Evolutionary conservation across 306 rosid genomes (phyloP), one percentile per base, ranked within the genome.

Genomic region (Canavalia ensiformis): DNA sequence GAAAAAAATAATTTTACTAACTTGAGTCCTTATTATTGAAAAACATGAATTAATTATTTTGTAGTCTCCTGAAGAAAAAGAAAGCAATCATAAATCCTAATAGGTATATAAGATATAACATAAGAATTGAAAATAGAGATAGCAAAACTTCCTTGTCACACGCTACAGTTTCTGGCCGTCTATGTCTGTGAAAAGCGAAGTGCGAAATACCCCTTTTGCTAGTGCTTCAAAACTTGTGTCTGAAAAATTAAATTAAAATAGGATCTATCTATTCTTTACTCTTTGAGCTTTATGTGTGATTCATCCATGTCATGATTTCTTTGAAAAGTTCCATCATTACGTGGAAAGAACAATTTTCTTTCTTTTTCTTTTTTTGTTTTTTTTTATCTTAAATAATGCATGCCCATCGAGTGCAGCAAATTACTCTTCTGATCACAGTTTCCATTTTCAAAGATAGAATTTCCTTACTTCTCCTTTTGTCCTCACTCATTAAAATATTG

Each of bases 261-360:
- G 50, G 77, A 62, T 50, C 64, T 49, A 57, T 77, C 81, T 65
- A 57, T 73, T 87, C 75, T 84, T 75, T 81, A 72, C 75, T 44
- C 84, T 74, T 77, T 41, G 68, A 81, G 83, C 81, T 84, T 68
- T 81, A 67, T 76, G 74, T 68, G 70, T 60, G 42, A 76, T 83
- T 83, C 82, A 68, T 74, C 57, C 72, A 75, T 77, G 74, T 64
- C 81, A 77, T 88, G 71, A 83, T 83, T 82, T 69, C 83, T 67
- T 81, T 75, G 76, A 78, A 86, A 88, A 75, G 91, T 84, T 87
- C 34, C 76, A 84, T 82, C 87, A 86, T 76, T 75, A 79, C 80
- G 79, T 82, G 87, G 84, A 84, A 76, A 86, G 80, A 84, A 57
- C 72, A 18, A 57, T 35, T 18, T 39, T 80, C 28, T 2, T 28